Evolutionary conservation across 1,139 yeast species (phyloP).

Genomic region (Debaryomyces robertsiae): DNA sequence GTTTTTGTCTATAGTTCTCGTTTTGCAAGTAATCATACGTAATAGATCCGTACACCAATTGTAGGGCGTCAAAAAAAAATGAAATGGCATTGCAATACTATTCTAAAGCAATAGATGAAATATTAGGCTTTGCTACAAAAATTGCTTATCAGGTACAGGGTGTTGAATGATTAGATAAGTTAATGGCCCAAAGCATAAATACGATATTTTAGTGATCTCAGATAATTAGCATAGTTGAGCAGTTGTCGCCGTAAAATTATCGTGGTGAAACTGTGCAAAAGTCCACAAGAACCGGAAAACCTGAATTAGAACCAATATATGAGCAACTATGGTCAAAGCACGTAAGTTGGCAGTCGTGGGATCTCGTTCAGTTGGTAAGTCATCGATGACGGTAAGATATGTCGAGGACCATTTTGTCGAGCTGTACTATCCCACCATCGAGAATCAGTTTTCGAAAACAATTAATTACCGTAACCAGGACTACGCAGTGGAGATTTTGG

Average conservation of each 20-base stretch:
- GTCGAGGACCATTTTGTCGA: slow-evolving; percentile 90
- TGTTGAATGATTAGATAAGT: slow-evolving; percentile 1
- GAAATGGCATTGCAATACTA: background rate
- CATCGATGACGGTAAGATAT: slow-evolving; percentile 82
- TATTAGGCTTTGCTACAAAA: background rate
- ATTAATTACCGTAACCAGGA: slow-evolving; percentile 73
- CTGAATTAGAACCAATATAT: background rate
- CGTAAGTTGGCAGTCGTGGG: slow-evolving; percentile 90
- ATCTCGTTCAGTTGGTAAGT: slow-evolving; percentile 87
- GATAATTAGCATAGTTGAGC: slow-evolving; percentile 2
- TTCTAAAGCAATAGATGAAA: slow-evolving; percentile 4
- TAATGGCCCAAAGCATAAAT: slow-evolving; percentile 1
- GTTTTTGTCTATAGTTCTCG: background rate
- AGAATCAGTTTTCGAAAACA: slow-evolving; percentile 80
- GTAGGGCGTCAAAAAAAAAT: slow-evolving; percentile 1
- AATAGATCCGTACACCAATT: slow-evolving; percentile 6
- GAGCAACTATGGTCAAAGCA: slow-evolving; percentile 45
- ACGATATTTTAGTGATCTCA: background rate
- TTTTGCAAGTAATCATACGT: background rate
- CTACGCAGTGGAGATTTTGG: slow-evolving; percentile 82
- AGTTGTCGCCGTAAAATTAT: slow-evolving; percentile 1
- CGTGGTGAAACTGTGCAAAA: too few species aligned
- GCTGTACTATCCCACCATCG: slow-evolving; percentile 89
- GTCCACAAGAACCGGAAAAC: too few species aligned
- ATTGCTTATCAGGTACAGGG: background rate